phyloP scores from a whole-genome alignment of 2,329 filamentous ascomycete genomes.

The Ophiostoma tasmaniense region DNA sequence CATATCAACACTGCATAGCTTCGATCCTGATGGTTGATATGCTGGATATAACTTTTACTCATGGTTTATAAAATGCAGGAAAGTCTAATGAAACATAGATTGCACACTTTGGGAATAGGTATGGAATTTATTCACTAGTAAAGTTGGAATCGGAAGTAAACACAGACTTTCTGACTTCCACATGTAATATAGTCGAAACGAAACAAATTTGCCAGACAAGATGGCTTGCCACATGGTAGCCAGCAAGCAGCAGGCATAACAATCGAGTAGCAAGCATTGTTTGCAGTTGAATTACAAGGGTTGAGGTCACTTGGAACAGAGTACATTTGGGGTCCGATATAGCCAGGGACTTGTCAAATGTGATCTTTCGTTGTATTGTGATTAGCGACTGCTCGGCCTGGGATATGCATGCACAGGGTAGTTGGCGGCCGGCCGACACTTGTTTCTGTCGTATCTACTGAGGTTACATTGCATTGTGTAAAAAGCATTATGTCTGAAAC shows the following conservation, averaged over 20 bases:
- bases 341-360: not conserved
- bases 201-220: not conserved
- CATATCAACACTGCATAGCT: too few species aligned
- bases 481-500: not conserved
- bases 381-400: not conserved
- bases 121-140: too few species aligned
- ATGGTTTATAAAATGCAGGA: too few species aligned
- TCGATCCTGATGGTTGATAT: too few species aligned
- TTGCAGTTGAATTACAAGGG: not conserved
- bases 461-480: not conserved
- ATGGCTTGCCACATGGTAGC: not conserved
- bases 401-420: not conserved
- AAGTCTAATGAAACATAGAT: not conserved
- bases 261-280: not conserved
- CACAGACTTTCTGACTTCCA: not conserved
- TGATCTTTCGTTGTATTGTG: not conserved
- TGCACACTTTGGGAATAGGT: not conserved
- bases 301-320: not conserved
- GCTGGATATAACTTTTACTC: too few species aligned
- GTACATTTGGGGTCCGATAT: not conserved
- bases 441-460: not conserved
- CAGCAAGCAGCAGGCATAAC: not conserved
- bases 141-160: too few species aligned
- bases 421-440: not conserved
- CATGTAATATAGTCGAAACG: not conserved